A percentile compares a stretch with the other conserved stretches of the same genome.
Evolutionary conservation across 805 yeast species (phyloP).

Genomic region (Priceomyces castillae): DNA sequence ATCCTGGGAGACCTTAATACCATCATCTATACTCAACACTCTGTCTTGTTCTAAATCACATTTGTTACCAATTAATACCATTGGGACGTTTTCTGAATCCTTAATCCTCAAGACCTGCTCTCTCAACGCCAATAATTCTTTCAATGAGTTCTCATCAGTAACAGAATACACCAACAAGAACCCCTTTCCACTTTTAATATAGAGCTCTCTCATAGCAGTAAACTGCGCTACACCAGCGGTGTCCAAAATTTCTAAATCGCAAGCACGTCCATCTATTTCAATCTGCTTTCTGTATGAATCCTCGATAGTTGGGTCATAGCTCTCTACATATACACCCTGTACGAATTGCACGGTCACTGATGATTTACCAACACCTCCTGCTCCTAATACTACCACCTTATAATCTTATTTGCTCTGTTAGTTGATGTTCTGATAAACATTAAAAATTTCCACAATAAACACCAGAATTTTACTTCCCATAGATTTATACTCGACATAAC

Average conservation of each 20-base stretch:
- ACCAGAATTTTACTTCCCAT: too few relatives aligned
- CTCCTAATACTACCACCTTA: constrained; percentile 88
- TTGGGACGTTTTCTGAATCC: constrained; percentile 73
- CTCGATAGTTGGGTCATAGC: constrained; percentile 96
- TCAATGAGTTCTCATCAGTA: constrained; percentile 61
- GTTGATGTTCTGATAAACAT: neutral
- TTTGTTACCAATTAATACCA: constrained; percentile 89
- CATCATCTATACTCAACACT: constrained; percentile 75
- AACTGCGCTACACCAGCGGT: constrained; percentile 79
- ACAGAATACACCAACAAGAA: constrained; percentile 58
- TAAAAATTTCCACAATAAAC: neutral
- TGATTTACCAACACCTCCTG: constrained; percentile 97
- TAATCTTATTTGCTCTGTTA: constrained; percentile 54
- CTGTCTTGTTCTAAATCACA: constrained; percentile 79
- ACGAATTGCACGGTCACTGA: constrained; percentile 90
- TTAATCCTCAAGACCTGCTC: constrained; percentile 85
- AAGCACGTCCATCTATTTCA: constrained; percentile 82
- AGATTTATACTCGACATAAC: neutral
- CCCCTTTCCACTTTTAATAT: constrained; percentile 84
- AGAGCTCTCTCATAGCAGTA: constrained; percentile 90
- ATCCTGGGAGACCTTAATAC: constrained; percentile 73
- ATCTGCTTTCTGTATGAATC: constrained; percentile 90
- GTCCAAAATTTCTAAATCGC: constrained; percentile 70
- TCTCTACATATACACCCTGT: constrained; percentile 83
- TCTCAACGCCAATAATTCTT: constrained; percentile 73